phyloP scores from a whole-genome alignment of 441 rosid species.

The Isatis lusitanica region DNA sequence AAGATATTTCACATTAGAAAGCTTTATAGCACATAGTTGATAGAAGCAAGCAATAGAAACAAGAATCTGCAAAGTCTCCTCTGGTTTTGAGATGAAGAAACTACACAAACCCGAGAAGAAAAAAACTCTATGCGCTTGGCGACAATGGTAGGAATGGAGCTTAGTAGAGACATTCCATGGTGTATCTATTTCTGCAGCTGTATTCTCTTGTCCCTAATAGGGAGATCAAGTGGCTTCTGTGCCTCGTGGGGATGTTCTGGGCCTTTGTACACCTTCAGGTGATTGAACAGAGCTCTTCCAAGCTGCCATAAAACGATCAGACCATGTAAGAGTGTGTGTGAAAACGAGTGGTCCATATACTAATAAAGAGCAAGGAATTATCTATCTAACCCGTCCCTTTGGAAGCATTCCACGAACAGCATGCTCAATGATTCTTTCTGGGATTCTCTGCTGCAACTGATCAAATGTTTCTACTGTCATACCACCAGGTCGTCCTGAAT shows the following conservation, averaged over 20 bases:
- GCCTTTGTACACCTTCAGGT: constrained; percentile 94
- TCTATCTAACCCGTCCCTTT: constrained; percentile 82
- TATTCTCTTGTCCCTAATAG: constrained; percentile 86
- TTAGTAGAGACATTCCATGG: background rate
- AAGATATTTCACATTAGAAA: constrained; percentile 1
- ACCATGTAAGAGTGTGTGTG: constrained; percentile 2
- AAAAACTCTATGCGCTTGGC: constrained; percentile 1
- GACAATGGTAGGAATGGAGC: background rate
- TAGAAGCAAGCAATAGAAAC: constrained; percentile 19
- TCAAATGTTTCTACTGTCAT: constrained; percentile 91
- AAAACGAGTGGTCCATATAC: background rate
- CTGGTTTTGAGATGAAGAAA: constrained; percentile 28
- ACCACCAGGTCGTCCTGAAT: constrained; percentile 98
- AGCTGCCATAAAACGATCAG: constrained; percentile 56
- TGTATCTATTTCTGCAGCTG: constrained; percentile 45
- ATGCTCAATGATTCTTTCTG: constrained; percentile 93
- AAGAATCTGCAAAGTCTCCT: constrained; percentile 28
- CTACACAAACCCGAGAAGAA: constrained; percentile 20
- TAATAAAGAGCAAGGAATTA: constrained; percentile 11
- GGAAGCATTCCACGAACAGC: constrained; percentile 99
- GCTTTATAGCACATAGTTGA: constrained; percentile 21
- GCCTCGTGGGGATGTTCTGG: constrained; percentile 93
- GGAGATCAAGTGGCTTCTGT: constrained; percentile 80
- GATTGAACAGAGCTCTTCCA: constrained; percentile 87
- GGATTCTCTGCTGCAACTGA: constrained; percentile 89